Base-by-base conservation (phyloP, 208 protist species). In the Wallacemonas sp. region DNA sequence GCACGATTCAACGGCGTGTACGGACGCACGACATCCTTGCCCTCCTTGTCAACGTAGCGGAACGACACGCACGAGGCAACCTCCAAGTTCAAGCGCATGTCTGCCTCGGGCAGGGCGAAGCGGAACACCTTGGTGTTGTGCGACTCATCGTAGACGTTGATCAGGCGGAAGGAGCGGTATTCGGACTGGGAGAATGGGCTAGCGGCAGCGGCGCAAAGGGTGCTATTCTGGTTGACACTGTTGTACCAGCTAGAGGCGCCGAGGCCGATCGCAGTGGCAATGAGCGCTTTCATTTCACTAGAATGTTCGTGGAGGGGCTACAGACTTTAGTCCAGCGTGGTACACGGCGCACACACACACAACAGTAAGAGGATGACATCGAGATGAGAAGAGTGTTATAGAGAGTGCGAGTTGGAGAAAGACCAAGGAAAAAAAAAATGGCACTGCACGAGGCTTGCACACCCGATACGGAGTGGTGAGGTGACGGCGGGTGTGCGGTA, bases 111-210 rank as follows among this genome's bases (percentile, higher is more conserved):
- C 8, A 94, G 72, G 1, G 85, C 88, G 65, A 97, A 95, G 32
- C 88, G 89, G 58, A 97, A 86, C 19, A 94, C 83, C 69, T 90
- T 92, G 2, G 88, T 88, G 75, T 97, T 90, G 65, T 93, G 83
- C 9, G 86, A 91, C 58, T 94, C 89, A 61, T 93, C 78, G 54
- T 93, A 94, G 49, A 81, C 80, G 52, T 90, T 87, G 44, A 95
- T 73, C 3, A 97, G 74, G 2, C 76, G 70, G 65, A 94, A 95
- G 1, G 72, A 71, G 64, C 78, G 87, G 61, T 85, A 97, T 44
- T 97, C 86, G 23, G 61, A 69, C 32, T 89, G 80, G 5, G 86
- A 93, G 66, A 96, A 91, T 16, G 87, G 83, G 54, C 77, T 85
- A 43, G 63, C 81, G 12, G 71, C 29, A 11, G 81, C 44, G 2